A percentile compares a stretch with the other conserved stretches of the same genome.
phyloP scores from a whole-genome alignment of 306 rosid genomes.

The Fragaria ananassa region DNA sequence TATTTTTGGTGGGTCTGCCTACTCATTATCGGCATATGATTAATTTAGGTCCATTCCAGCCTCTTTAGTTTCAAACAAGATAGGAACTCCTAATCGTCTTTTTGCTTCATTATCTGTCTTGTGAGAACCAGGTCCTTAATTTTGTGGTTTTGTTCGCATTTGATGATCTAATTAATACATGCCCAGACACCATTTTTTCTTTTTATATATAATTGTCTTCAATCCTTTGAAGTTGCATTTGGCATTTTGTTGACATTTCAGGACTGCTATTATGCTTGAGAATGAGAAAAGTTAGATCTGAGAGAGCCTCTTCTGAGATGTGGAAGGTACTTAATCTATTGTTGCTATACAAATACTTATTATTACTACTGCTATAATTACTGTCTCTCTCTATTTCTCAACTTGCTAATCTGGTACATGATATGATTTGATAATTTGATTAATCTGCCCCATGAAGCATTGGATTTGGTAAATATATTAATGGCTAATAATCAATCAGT shows the following conservation, averaged over 20 bases:
- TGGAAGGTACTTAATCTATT: slow-evolving; percentile 53
- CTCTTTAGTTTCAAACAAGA: background rate
- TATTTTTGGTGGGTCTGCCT: background rate
- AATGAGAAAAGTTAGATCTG: slow-evolving; percentile 89
- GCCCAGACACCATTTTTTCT: background rate
- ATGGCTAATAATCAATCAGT: background rate
- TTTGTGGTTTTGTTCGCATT: background rate
- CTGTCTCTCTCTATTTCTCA: background rate
- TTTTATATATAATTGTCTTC: background rate
- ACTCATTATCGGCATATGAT: background rate
- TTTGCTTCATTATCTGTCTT: background rate
- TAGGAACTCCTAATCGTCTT: background rate
- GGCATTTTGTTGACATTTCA: slow-evolving; percentile 18
- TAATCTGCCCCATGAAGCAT: background rate
- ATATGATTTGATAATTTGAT: background rate
- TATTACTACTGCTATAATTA: background rate
- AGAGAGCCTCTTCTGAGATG: slow-evolving; percentile 80
- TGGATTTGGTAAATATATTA: background rate
- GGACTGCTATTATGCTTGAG: slow-evolving; percentile 75
- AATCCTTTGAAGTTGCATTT: background rate
- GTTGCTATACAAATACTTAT: background rate
- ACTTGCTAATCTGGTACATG: background rate
- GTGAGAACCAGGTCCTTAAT: background rate
- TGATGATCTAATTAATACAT: background rate
- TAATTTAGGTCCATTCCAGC: background rate